Conservation (phyloP, 78 protist species). For the Emiliania huxleyi region DNA sequence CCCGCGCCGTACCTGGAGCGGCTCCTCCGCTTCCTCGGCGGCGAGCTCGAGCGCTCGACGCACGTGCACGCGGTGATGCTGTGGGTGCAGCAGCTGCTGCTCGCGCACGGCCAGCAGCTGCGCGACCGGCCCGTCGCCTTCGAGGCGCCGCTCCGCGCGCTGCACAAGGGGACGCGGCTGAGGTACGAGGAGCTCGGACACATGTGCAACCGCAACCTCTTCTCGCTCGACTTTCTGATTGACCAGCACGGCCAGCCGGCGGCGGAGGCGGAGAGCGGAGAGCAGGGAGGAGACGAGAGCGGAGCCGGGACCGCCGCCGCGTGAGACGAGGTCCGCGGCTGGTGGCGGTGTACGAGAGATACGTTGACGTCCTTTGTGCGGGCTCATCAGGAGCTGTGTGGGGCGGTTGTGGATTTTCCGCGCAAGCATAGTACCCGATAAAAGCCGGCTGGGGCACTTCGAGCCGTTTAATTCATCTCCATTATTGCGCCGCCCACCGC, state of each 20-base stretch:
- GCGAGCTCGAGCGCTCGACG: not conserved
- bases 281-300: no score
- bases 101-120: constrained; percentile 61
- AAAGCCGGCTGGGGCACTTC: no score
- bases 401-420: no score
- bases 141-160: constrained; percentile 9
- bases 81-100: constrained; percentile 3
- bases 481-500: no score
- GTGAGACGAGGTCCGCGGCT: no score
- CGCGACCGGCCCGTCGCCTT: not conserved
- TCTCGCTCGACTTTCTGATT: constrained; percentile 16
- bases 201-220: constrained; percentile 32
- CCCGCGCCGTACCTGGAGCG: constrained; percentile 51
- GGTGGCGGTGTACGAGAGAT: no score
- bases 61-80: not conserved
- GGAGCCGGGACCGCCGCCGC: no score
- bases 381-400: no score
- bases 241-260: not conserved
- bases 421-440: no score
- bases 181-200: constrained; percentile 21
- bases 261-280: no score
- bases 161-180: constrained; percentile 16
- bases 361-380: no score
- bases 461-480: no score
- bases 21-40: constrained; percentile 60